phyloP scores from a whole-genome alignment of 805 yeast genomes.

The Saturnispora sekii region DNA sequence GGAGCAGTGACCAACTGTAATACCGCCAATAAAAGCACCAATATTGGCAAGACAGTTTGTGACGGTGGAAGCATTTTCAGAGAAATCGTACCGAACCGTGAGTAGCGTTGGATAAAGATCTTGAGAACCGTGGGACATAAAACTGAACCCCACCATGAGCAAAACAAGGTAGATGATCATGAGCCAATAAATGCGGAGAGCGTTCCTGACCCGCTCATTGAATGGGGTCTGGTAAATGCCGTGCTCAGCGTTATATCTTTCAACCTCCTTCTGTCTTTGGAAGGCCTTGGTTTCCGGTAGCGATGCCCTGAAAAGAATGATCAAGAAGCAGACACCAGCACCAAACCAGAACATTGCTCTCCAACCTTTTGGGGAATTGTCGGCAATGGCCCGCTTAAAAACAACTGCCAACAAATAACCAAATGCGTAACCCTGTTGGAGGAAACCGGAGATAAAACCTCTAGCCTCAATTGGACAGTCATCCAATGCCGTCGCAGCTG shows the following conservation, averaged over 20 bases:
- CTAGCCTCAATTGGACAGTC: slow-evolving; percentile 44
- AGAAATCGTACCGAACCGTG: slow-evolving; percentile 34
- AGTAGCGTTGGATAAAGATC: slow-evolving; percentile 52
- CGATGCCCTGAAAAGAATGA: slow-evolving; percentile 32
- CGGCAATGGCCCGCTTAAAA: slow-evolving; percentile 54
- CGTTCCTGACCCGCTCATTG: slow-evolving; percentile 25
- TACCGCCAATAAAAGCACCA: slow-evolving; percentile 51
- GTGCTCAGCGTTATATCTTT: slow-evolving; percentile 24
- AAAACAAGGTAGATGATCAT: slow-evolving; percentile 46
- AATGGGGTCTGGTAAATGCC: slow-evolving; percentile 26
- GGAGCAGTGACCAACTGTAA: slow-evolving; percentile 44
- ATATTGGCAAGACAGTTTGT: slow-evolving; percentile 48
- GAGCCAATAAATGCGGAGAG: slow-evolving; percentile 46
- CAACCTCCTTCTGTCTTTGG: slow-evolving; percentile 31
- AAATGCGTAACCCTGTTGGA: slow-evolving; percentile 75
- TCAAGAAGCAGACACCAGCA: slow-evolving; percentile 42
- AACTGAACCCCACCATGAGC: slow-evolving; percentile 55
- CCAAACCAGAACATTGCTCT: slow-evolving; percentile 61
- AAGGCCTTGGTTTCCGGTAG: slow-evolving; percentile 48
- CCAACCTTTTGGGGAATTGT: slow-evolving; percentile 46
- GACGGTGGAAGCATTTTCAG: slow-evolving; percentile 38
- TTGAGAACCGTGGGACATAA: slow-evolving; percentile 55
- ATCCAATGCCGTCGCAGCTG: slow-evolving; percentile 44
- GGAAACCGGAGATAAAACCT: slow-evolving; percentile 54
- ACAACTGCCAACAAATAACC: slow-evolving; percentile 59